phyloP scores from a whole-genome alignment of 352 stramenopile species.

The Phytophthora pisi region DNA sequence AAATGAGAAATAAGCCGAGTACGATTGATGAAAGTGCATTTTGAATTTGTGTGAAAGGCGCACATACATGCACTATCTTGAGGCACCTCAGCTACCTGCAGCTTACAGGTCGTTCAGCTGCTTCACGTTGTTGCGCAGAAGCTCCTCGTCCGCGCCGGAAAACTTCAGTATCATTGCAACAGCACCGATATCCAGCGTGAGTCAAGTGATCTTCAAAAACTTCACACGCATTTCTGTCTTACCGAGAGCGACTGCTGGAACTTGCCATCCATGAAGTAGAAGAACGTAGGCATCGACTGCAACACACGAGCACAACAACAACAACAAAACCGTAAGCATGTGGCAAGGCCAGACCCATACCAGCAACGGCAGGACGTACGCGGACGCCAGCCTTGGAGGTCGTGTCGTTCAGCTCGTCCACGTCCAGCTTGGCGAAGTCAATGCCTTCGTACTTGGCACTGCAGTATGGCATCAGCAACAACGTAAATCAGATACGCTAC shows the following conservation, averaged over 20 bases:
- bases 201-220: constrained; percentile 6
- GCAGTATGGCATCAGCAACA: constrained; percentile 2
- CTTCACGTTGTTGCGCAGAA: constrained; percentile 75
- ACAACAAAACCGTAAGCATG: constrained; percentile 6
- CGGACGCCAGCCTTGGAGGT: constrained; percentile 80
- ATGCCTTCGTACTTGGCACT: constrained; percentile 70
- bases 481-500: background rate
- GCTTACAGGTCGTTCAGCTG: constrained; percentile 75
- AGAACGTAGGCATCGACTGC: constrained; percentile 91
- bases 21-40: no score
- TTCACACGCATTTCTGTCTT: constrained; percentile 1
- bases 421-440: constrained; percentile 87
- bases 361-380: constrained; percentile 43
- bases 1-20: no score
- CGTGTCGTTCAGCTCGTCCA: constrained; percentile 84
- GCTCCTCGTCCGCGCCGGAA: constrained; percentile 79
- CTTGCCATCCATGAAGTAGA: constrained; percentile 82
- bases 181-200: constrained; percentile 16
- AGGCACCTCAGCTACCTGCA: background rate
- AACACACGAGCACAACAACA: background rate
- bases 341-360: background rate
- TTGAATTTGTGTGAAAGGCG: background rate
- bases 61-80: background rate
- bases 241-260: constrained; percentile 83
- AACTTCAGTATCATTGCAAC: constrained; percentile 47